Percentiles rank a stretch among this genome's conserved stretches.
phyloP scores from a whole-genome alignment of 305 asterid genomes.

The Fraxinus angustifolia region DNA sequence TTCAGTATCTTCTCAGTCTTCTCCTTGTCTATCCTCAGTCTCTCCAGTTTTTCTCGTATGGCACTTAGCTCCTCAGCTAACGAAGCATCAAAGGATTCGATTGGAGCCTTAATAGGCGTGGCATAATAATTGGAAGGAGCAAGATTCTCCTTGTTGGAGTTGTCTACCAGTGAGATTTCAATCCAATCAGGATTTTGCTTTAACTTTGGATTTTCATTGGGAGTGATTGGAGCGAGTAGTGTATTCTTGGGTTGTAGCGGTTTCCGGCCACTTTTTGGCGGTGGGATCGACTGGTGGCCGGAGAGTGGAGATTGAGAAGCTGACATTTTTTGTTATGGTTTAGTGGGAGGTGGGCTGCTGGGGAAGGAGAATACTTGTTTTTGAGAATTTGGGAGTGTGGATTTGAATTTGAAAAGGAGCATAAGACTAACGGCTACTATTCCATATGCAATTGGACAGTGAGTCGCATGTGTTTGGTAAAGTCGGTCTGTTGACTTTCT shows the following conservation, averaged over 20 bases:
- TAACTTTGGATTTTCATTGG: neutral
- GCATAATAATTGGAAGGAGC: conserved; percentile 27
- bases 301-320: conserved; percentile 45
- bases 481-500: neutral
- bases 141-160: conserved; percentile 62
- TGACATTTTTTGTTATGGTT: conserved; percentile 33
- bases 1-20: conserved; percentile 48
- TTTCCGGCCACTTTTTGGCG: conserved; percentile 39
- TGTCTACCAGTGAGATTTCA: conserved; percentile 10
- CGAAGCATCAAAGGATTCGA: conserved; percentile 49
- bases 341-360: neutral
- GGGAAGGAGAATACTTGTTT: neutral
- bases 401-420: conserved; percentile 40
- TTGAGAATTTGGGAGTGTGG: conserved; percentile 1
- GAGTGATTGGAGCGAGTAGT: conserved; percentile 7
- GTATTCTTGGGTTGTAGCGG: conserved; percentile 56
- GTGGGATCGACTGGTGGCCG: conserved; percentile 30
- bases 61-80: conserved; percentile 72
- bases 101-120: conserved; percentile 15
- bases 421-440: conserved; percentile 35
- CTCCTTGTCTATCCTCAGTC: conserved; percentile 52
- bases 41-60: conserved; percentile 58
- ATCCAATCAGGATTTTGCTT: neutral
- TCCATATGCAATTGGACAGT: neutral
- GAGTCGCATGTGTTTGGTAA: conserved; percentile 13